These are phyloP conservation scores for Aquilaria agallochum DNA, from an alignment of 441 rosid species.

Conservation along the genomic window DNA sequence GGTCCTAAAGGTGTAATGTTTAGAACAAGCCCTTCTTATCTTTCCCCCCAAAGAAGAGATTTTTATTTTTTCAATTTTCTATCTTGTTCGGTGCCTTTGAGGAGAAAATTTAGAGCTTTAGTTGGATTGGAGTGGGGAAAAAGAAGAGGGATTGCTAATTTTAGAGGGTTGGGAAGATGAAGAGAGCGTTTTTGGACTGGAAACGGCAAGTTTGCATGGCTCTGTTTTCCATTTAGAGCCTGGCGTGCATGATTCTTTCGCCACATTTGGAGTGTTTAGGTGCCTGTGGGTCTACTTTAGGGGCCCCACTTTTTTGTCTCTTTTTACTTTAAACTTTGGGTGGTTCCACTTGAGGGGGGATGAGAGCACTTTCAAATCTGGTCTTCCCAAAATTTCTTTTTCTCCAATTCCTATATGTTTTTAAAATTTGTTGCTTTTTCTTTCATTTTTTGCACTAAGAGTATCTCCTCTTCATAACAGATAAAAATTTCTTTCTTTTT, in stretches of 20 bases:
- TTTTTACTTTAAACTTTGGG: constrained; percentile 8
- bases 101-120: constrained; percentile 10
- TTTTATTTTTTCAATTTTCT: background rate
- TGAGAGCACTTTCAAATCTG: background rate
- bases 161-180: constrained; percentile 30
- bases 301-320: constrained; percentile 26
- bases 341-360: constrained; percentile 13
- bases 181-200: constrained; percentile 27
- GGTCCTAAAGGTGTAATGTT: background rate
- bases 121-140: constrained; percentile 21
- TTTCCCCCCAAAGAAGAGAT: background rate
- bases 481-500: too few species aligned
- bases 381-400: too few species aligned
- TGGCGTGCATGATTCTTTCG: constrained; percentile 51
- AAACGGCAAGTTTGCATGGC: constrained; percentile 87
- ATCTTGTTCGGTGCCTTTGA: background rate
- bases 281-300: constrained; percentile 6
- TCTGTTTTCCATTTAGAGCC: constrained; percentile 54
- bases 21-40: constrained; percentile 1
- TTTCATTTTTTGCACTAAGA: too few species aligned
- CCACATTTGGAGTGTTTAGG: constrained; percentile 50
- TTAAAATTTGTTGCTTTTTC: too few species aligned
- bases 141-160: constrained; percentile 40
- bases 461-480: too few species aligned
- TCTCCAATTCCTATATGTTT: background rate